Evolutionary conservation across 768 basidiomycete genomes (phyloP).

Genomic region (Suillus tomentosus): DNA sequence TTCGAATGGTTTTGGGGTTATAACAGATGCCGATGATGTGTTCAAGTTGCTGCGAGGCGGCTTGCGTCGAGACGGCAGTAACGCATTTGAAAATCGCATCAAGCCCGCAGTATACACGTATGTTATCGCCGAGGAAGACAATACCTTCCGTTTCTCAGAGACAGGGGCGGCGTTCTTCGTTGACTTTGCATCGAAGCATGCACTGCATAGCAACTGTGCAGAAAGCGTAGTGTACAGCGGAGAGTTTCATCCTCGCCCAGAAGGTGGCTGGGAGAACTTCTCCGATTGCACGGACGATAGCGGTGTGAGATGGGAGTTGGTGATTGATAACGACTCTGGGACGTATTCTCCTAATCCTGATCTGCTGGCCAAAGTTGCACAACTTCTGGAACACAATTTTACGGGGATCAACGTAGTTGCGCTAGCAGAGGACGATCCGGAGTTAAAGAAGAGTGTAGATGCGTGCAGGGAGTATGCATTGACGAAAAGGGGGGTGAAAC

Average conservation of each 20-base stretch:
- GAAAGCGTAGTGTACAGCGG: conserved; percentile 70
- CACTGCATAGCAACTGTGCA: conserved; percentile 76
- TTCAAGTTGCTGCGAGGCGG: conserved; percentile 54
- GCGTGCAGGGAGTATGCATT: conserved; percentile 70
- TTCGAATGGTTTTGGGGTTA: conserved; percentile 61
- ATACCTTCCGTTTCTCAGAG: conserved; percentile 81
- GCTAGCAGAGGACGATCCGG: conserved; percentile 56
- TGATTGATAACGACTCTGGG: conserved; percentile 85
- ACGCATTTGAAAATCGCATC: conserved; percentile 46
- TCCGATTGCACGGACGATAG: conserved; percentile 54
- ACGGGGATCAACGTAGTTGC: conserved; percentile 59
- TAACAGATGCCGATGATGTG: conserved; percentile 51
- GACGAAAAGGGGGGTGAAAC: conserved; percentile 55
- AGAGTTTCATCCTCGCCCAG: conserved; percentile 77
- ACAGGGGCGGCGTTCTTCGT: conserved; percentile 88
- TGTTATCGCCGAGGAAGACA: conserved; percentile 73
- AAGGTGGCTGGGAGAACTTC: conserved; percentile 68
- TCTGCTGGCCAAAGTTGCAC: conserved; percentile 61
- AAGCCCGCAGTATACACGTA: conserved; percentile 88
- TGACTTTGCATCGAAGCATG: conserved; percentile 86
- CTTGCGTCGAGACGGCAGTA: conserved; percentile 18
- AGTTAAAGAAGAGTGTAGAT: conserved; percentile 57
- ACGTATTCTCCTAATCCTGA: conserved; percentile 76
- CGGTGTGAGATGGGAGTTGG: conserved; percentile 73
- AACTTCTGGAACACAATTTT: conserved; percentile 74